Base-by-base conservation (phyloP, 2,329 filamentous ascomycete species). In the Monosporascus sp. region DNA sequence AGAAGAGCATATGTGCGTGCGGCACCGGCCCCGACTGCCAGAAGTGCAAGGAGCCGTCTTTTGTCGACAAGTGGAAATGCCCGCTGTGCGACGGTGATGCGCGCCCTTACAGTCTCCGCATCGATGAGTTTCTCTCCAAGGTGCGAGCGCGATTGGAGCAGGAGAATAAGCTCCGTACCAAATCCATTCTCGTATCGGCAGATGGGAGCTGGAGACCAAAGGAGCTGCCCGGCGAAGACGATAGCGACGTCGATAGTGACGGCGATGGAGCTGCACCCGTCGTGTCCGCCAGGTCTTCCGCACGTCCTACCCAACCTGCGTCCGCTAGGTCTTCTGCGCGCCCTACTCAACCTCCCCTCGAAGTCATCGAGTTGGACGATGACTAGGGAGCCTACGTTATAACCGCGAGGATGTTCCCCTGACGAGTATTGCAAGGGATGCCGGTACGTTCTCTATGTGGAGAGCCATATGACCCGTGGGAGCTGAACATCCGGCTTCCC, bases 11-110 rank as follows among this genome's bases (percentile, higher is more conserved):
- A 24, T 60, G 59, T 24, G 61, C 60, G 31, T 78, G 74, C 59
- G 61, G 64, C 49, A 67, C 75, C 49, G 53, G 61, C 22, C 50
- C 67, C 49, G 61, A 67, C 40, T 77, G 78, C 51, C 53, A 56
- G 11, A 52, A 37, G 1, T 78, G 74, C 11, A 66, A 61, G 45
- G 78, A 85, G 59, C 83, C 81, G 8, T 78, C 77, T 1, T 71
- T 80, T 52, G 75, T 82, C 0, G 90, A 94, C 63, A 82, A 83
- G 50, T 97, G 92, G 91, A 87, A 82, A 58, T 99, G 94, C 63
- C 94, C 94, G 0, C 83, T 96, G 31, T 97, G 93, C 69, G 77
- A 78, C 26, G 75, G 73, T 34, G 92, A 97, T 68, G 91, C 88
- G 11, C 81, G 92, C 16, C 94, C 93, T 0, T 75, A 77, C 24